Percentiles rank a stretch among this genome's conserved stretches.
These are phyloP conservation scores for Lathyrus aphaca DNA, from an alignment of 306 rosid genomes.

Conservation along the genomic window DNA sequence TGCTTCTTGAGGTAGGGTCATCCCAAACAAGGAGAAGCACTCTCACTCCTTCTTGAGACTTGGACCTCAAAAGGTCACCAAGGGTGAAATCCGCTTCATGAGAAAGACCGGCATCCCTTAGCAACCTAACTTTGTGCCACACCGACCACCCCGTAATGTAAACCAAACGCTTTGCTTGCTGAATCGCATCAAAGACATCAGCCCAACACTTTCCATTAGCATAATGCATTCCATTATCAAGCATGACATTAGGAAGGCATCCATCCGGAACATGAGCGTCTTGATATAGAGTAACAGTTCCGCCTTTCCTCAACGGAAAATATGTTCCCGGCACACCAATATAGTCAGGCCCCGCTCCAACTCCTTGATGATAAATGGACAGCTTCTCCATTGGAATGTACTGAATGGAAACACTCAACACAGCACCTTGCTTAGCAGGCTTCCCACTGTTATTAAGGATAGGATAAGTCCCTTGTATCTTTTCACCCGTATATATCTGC, in stretches of 20 bases:
- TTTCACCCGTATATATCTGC: conserved; percentile 64
- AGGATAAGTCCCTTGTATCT: conserved; percentile 75
- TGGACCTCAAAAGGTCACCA: conserved; percentile 82
- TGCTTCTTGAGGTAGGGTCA: conserved; percentile 93
- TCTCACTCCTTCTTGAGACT: conserved; percentile 95
- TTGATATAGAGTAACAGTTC: conserved; percentile 84
- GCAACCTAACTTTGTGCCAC: conserved; percentile 83
- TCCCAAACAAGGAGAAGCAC: conserved; percentile 99
- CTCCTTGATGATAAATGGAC: conserved; percentile 71
- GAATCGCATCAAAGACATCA: conserved; percentile 78
- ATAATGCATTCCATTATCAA: conserved; percentile 65
- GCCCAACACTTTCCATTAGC: conserved; percentile 88
- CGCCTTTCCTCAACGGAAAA: conserved; percentile 92
- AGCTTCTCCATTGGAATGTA: conserved; percentile 75
- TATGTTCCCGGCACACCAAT: conserved; percentile 90
- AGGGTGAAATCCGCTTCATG: conserved; percentile 48
- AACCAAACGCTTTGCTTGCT: conserved; percentile 68
- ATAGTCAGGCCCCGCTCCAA: conserved; percentile 90
- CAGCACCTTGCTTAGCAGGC: conserved; percentile 85
- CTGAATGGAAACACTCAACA: conserved; percentile 73
- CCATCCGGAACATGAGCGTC: conserved; percentile 94
- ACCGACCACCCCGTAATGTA: conserved; percentile 98
- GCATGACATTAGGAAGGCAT: conserved; percentile 65
- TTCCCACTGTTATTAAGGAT: conserved; percentile 71
- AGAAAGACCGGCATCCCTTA: conserved; percentile 61